Base-by-base conservation (phyloP, 805 yeast species). In the Saturnispora serradocipensis region DNA sequence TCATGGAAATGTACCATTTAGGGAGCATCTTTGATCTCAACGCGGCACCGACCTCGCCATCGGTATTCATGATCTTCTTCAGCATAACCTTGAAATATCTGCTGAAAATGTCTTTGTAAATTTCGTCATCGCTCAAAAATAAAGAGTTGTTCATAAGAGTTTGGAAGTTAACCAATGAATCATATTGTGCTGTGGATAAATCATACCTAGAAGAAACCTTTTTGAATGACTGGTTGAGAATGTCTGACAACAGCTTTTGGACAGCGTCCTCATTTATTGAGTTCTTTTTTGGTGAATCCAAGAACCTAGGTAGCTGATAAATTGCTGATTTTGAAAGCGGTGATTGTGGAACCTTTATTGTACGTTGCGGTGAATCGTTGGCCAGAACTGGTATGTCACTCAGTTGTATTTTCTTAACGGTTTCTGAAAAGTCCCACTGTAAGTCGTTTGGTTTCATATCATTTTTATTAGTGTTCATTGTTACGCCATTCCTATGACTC, bases 121-220 rank as follows among this genome's bases (percentile, higher is more conserved):
- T 59, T n/a, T 54, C 57, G 49, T 68, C 68, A 2, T 59, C 39
- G 45, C 59, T 62, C 20, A 56, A 13, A 5, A 61, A 56, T 9
- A 63, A 45, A 2, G 66, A 63, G 16, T 65, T 60, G 54, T 71
- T 56, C 34, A 73, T 54, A 2, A 50, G 58, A 1, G 69, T 63
- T 58, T 74, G 73, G 56, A 72, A 70, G 5, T 65, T 58, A 0
- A 68, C 75, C 34, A 75, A 54, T 34, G 58, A 58, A 50, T 73
- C 82, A 60, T 78, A 77, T 60, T 78, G 79, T 53, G 75, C 68
- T 16, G 82, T 77, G 53, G 80, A 72, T 60, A 78, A 69, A 60
- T 72, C 79, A 62, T 75, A 74, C 59, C 73, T 75, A 49, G 72
- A 62, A 53, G 72, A 68, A 54, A 78, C 72, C 58, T 73, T 72